A percentile compares a stretch with the other conserved stretches of the same genome.
Conservation (phyloP, 2,329 filamentous ascomycete genomes). For the Scytalidium sp. region DNA sequence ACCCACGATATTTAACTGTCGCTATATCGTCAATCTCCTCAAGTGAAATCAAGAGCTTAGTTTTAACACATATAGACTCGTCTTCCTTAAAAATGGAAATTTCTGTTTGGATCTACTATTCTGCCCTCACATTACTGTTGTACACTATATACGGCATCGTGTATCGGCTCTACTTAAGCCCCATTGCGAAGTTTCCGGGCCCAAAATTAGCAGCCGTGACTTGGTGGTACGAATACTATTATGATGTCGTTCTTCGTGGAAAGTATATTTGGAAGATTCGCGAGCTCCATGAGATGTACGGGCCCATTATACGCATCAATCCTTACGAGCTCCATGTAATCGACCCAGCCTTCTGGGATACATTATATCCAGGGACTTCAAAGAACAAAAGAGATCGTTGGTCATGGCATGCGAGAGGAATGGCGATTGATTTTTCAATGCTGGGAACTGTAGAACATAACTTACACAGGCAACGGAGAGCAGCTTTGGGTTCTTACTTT, state of each 20-base stretch:
- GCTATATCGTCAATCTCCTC: too few relatives aligned
- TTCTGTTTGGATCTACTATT: not conserved
- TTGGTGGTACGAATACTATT: constrained; percentile 31
- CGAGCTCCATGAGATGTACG: constrained; percentile 39
- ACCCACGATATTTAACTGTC: too few relatives aligned
- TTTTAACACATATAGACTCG: too few relatives aligned
- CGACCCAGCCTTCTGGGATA: constrained; percentile 33
- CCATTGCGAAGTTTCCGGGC: constrained; percentile 27
- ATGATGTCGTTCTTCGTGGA: constrained; percentile 38
- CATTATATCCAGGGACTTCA: constrained; percentile 29
- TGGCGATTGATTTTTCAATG: constrained; percentile 9
- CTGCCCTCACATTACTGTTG: not conserved
- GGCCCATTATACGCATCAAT: constrained; percentile 33
- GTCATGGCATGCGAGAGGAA: constrained; percentile 8
- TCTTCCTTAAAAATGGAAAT: not conserved
- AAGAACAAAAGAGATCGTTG: constrained; percentile 6
- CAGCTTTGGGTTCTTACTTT: constrained; percentile 17
- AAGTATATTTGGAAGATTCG: constrained; percentile 40
- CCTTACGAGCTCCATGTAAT: constrained; percentile 37
- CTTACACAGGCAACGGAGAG: constrained; percentile 13
- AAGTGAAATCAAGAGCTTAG: too few relatives aligned
- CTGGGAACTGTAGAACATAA: constrained; percentile 15
- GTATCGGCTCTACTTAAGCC: constrained; percentile 23
- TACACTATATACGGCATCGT: not conserved
- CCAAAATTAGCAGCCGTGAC: constrained; percentile 28